These are phyloP conservation scores for Wickerhamiella nectarea DNA, from an alignment of 805 yeast species.

Conservation along the genomic window DNA sequence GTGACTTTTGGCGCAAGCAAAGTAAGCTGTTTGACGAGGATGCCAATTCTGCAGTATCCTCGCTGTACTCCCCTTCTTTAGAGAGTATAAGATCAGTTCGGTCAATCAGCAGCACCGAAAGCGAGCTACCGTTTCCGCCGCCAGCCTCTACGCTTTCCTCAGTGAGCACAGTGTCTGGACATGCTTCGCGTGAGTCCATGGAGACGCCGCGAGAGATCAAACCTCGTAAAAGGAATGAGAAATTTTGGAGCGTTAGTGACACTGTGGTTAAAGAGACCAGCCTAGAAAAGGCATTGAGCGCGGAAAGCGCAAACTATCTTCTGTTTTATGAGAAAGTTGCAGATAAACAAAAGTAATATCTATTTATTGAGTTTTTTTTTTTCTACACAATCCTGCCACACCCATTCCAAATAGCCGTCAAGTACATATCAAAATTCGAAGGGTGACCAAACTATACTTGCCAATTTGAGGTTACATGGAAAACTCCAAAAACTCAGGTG, in stretches of 20 bases:
- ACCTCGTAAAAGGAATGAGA: background rate
- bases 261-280: conserved; percentile 50
- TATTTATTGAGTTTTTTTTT: too few species aligned
- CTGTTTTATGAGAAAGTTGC: conserved; percentile 38
- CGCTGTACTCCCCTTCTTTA: background rate
- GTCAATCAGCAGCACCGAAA: background rate
- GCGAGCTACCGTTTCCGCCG: conserved; percentile 6
- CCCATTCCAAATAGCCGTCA: too few species aligned
- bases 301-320: conserved; percentile 71
- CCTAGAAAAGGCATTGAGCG: conserved; percentile 44
- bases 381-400: too few species aligned
- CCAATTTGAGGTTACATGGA: too few species aligned
- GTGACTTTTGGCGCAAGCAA: conserved; percentile 17
- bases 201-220: background rate
- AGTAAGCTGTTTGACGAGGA: background rate
- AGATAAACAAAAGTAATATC: background rate
- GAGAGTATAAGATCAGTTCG: background rate
- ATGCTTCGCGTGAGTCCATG: background rate
- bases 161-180: background rate
- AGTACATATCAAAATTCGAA: too few species aligned
- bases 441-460: too few species aligned
- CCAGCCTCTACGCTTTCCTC: conserved; percentile 3
- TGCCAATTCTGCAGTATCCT: background rate
- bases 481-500: too few species aligned
- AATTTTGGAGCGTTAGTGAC: conserved; percentile 73